Conservation (phyloP, 164 flowering plant genomes). For the Santalum album region DNA sequence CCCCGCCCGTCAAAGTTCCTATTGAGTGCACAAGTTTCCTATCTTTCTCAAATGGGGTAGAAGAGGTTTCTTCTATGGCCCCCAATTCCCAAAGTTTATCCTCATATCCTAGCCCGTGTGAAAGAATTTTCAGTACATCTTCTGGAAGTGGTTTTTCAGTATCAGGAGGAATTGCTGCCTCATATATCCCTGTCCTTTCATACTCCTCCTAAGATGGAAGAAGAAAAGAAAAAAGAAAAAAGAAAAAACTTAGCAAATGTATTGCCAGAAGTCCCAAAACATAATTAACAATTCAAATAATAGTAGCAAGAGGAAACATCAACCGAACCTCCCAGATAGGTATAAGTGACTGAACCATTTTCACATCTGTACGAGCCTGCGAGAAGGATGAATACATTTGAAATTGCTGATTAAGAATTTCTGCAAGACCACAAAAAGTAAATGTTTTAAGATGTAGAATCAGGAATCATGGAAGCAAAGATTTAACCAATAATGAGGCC, state of each 20-base stretch:
- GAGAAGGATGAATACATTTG: constrained; percentile 66
- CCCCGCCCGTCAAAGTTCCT: constrained; percentile 19
- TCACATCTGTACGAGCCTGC: constrained; percentile 66
- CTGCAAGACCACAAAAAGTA: constrained; percentile 32
- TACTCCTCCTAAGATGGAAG: constrained; percentile 56
- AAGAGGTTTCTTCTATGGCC: constrained; percentile 17
- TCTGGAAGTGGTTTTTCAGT: constrained; percentile 60
- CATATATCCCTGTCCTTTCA: constrained; percentile 64
- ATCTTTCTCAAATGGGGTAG: constrained; percentile 16
- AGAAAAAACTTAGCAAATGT: constrained; percentile 2
- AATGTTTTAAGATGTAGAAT: constrained; percentile 1
- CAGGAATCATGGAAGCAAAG: background rate
- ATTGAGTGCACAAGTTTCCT: constrained; percentile 20
- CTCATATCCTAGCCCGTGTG: constrained; percentile 38
- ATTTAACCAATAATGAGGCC: background rate
- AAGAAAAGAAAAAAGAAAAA: constrained; percentile 5
- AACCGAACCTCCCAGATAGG: constrained; percentile 93
- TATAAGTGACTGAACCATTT: constrained; percentile 91
- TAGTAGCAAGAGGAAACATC: constrained; percentile 1
- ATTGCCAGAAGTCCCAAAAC: background rate
- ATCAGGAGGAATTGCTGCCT: constrained; percentile 29
- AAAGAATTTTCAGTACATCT: constrained; percentile 48
- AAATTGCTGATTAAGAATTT: constrained; percentile 72
- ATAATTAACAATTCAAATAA: background rate
- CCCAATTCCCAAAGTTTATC: constrained; percentile 32